phyloP scores from a whole-genome alignment of 164 flowering plant genomes.

The Stephania cephalantha region DNA sequence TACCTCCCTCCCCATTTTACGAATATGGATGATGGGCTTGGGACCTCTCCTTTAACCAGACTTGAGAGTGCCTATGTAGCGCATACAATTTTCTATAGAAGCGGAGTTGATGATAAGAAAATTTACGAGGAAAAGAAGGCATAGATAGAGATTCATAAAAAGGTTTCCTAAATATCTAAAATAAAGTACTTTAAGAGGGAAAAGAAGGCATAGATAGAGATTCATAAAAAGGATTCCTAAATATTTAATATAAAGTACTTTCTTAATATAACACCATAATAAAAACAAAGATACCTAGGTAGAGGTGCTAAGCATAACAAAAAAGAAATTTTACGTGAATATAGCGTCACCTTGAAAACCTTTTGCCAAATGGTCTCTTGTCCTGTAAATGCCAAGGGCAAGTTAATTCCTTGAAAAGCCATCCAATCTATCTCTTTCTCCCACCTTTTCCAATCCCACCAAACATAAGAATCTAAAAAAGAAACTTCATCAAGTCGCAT shows the following conservation, averaged over 20 bases:
- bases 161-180: neutral
- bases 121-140: neutral
- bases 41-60: too few species aligned
- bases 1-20: too few species aligned
- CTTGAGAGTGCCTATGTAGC: too few species aligned
- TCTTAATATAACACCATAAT: neutral
- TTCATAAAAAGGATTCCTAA: neutral
- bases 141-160: neutral
- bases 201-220: neutral
- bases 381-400: slow-evolving; percentile 92
- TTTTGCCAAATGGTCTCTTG: slow-evolving; percentile 96
- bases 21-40: too few species aligned
- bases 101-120: too few species aligned
- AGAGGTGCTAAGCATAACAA: neutral
- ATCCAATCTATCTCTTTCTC: slow-evolving; percentile 99
- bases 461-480: slow-evolving; percentile 76
- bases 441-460: slow-evolving; percentile 99
- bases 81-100: too few species aligned
- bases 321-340: slow-evolving; percentile 5
- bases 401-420: slow-evolving; percentile 94
- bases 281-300: neutral
- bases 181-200: neutral
- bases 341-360: slow-evolving; percentile 67
- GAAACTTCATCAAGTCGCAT: neutral
- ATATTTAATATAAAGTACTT: neutral